Evolutionary conservation across 257 asterid species (phyloP), one percentile per base, ranked within the genome.

Genomic region (Schizonepeta tenuifolia): DNA sequence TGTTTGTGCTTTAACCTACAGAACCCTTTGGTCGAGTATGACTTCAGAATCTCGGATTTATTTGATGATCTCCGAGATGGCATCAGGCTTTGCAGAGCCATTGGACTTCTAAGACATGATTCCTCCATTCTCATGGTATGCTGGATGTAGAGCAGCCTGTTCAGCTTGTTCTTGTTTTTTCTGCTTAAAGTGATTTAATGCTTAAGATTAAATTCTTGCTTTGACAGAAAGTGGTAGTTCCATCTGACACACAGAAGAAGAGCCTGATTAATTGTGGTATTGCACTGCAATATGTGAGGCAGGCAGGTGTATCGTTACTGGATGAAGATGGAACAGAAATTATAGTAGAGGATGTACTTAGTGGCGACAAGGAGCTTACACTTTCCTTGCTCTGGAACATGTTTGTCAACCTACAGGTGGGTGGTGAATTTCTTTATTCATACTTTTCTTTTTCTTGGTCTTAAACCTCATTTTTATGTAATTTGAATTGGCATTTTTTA

Each of bases 351-450:
- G 98, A 93, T 81, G 67, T 93, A 58, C 88, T 84, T 67, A 85
- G 80, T 75, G 90, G 89, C 17, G 98, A 91, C 70, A 89, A 85
- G 85, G 98, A 93, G 84, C 94, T 93, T 54, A 80, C 84, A 58
- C 81, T 93, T 72, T 83, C 96, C 71, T 80, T 91, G 86, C 88
- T 91, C 56, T 93, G 98, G 98, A 91, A 84, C 85, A 84, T 91
- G 78, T 93, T 93, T 86, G 91, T 91, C 78, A 87, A 91, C 88
- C 85, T 93, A 74, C 98, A 91, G 97, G 98, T 93, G 77, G 35
- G 65, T 21, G 73, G 41, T 43, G 60, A 43, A 70, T 56, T 75
- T 69, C 40, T 44, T 64, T 49, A 10, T 47, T 31, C n/a, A 17
- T 50, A 36, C 38, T 54, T 53, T 67, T 35, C 63, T 1, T 53